phyloP scores from a whole-genome alignment of 768 basidiomycete species.

The Hericium rajendrae region DNA sequence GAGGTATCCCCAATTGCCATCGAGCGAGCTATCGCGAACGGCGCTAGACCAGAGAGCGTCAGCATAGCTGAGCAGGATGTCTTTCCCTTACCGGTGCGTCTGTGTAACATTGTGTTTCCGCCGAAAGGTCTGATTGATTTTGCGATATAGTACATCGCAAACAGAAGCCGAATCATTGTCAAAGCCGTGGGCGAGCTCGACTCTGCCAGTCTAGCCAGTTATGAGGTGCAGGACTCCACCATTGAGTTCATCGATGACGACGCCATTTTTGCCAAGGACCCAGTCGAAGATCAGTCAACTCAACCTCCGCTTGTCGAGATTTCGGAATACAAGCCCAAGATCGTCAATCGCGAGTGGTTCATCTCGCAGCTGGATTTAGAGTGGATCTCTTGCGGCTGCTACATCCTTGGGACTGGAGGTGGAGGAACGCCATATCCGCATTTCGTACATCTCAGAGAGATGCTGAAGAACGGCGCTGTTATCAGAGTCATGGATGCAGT shows the following conservation, averaged over 20 bases:
- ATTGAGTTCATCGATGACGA: neutral
- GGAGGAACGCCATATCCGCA: conserved; percentile 49
- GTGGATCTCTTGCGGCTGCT: conserved; percentile 56
- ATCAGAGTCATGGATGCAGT: conserved; percentile 38
- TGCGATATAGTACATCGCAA: conserved; percentile 36
- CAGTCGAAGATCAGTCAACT: neutral
- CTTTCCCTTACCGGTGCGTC: conserved; percentile 38
- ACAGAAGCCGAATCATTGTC: conserved; percentile 44
- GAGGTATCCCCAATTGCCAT: neutral
- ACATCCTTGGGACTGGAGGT: conserved; percentile 53
- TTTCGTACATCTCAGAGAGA: conserved; percentile 41
- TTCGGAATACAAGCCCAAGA: conserved; percentile 18
- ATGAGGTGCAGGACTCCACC: neutral
- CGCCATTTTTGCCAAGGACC: neutral
- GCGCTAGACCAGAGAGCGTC: conserved; percentile 33
- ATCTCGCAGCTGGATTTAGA: conserved; percentile 40
- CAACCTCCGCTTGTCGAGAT: neutral
- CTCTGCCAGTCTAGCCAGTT: conserved; percentile 2
- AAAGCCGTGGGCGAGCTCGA: conserved; percentile 48
- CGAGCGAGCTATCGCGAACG: conserved; percentile 30
- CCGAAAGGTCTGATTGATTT: neutral
- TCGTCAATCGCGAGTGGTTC: conserved; percentile 32
- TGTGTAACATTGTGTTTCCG: neutral
- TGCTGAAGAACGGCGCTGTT: conserved; percentile 37
- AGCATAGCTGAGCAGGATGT: conserved; percentile 46